A percentile compares a stretch with the other conserved stretches of the same genome.
phyloP scores from a whole-genome alignment of 1,139 yeast genomes.

The Geotrichum macrosporum region DNA sequence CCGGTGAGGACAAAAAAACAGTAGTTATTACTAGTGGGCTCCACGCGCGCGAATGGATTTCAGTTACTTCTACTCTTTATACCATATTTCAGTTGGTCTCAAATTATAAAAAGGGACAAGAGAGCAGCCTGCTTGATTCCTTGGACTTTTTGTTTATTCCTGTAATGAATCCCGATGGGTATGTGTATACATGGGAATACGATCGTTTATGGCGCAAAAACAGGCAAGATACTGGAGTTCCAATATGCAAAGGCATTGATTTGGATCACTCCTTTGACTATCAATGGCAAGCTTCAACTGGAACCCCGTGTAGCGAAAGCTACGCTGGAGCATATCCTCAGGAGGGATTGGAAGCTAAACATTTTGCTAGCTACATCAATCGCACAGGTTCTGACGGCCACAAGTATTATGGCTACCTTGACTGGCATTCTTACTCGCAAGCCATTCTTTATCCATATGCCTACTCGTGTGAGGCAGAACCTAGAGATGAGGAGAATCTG shows the following conservation, averaged over 20 bases:
- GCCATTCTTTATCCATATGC: slow-evolving; percentile 81
- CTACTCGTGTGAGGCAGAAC: slow-evolving; percentile 63
- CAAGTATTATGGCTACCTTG: slow-evolving; percentile 69
- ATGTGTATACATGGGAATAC: slow-evolving; percentile 70
- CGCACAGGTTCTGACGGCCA: slow-evolving; percentile 49
- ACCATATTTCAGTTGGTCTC: slow-evolving; percentile 53
- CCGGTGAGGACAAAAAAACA: slow-evolving; percentile 51
- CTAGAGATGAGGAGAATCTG: slow-evolving; percentile 76
- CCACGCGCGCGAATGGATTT: slow-evolving; percentile 90
- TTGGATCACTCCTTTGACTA: slow-evolving; percentile 79
- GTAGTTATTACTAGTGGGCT: slow-evolving; percentile 78
- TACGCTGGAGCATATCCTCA: slow-evolving; percentile 74
- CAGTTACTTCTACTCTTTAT: slow-evolving; percentile 65
- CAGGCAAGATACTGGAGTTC: slow-evolving; percentile 66
- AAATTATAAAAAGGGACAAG: slow-evolving; percentile 38
- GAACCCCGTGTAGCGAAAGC: slow-evolving; percentile 57
- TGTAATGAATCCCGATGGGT: slow-evolving; percentile 87
- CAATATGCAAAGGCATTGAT: slow-evolving; percentile 75
- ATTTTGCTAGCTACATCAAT: slow-evolving; percentile 62
- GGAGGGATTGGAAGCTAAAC: slow-evolving; percentile 68
- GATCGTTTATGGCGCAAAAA: slow-evolving; percentile 90
- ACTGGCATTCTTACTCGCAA: slow-evolving; percentile 80
- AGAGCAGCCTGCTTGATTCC: slow-evolving; percentile 36
- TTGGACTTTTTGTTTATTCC: slow-evolving; percentile 77
- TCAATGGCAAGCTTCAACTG: slow-evolving; percentile 58